Evolutionary conservation across 108 stramenopile genomes (phyloP), one percentile per base, ranked within the genome.

Genomic region (Nannochloropsis gaditana): DNA sequence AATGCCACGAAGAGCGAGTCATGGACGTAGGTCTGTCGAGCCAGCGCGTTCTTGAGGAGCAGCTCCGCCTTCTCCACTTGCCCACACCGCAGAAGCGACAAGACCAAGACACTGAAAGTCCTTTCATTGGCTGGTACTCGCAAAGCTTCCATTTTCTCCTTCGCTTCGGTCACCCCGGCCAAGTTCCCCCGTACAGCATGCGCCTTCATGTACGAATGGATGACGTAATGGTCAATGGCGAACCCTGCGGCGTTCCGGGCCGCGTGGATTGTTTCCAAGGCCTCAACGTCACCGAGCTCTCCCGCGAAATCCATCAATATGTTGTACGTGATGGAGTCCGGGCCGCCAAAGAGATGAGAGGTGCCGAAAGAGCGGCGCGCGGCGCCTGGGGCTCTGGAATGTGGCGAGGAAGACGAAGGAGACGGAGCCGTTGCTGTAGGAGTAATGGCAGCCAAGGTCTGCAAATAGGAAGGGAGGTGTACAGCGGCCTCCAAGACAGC

Each of bases 41-140:
- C 15, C 3, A 73, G 59, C 19, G 59, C 59, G 59, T 73, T 73
- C n/a, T n/a, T 73, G 19, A 73, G n/a, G 19, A 73, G 59, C 59
- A 73, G n/a, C 59, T 73, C 59, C 59, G 59, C 59, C 59, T 73
- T 73, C 19, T 73, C 59, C 59, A 73, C 59, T 8, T 73, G 59
- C 59, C 59, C 59, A n/a, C 59, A 73, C 4, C 59, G 59, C 59
- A 73, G n/a, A 4, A 73, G n/a, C 19, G 59, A 73, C 59, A 73
- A 73, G 8, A 73, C 59, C 59, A 73, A 3, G 19, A 73, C 59
- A n/a, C 59, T 73, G 59, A 73, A 73, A 2, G 59, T 73, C 3
- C 59, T 15, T n/a, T 73, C 59, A 8, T 73, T 73, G 3, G 59
- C 59, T n/a, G 59, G 59, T 15, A 73, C 6, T 73, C 59, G 15